Evolutionary conservation across 2,329 filamentous ascomycete genomes (phyloP).

Genomic region (Botrytis fragariae): DNA sequence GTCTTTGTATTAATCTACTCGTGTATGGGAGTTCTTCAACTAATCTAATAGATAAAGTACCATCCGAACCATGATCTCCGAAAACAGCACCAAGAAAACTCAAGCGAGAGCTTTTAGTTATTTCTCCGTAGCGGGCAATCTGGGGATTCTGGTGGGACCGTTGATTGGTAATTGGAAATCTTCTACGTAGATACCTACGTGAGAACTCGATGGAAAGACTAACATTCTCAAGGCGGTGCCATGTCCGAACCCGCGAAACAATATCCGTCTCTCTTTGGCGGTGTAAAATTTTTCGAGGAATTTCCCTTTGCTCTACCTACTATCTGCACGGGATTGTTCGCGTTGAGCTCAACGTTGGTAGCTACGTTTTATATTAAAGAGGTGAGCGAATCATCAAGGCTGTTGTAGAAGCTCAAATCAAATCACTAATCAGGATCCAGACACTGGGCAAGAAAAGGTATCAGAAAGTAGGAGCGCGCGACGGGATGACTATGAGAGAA

Average conservation of each 20-base stretch:
- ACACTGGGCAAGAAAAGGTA: constrained; percentile 43
- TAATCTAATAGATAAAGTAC: constrained; percentile 39
- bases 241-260: constrained; percentile 65
- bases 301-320: constrained; percentile 67
- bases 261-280: constrained; percentile 58
- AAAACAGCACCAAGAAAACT: constrained; percentile 66
- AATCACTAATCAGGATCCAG: constrained; percentile 28
- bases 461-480: constrained; percentile 30
- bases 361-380: constrained; percentile 61
- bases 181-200: no score
- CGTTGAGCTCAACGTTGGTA: constrained; percentile 51
- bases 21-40: neutral
- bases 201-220: constrained; percentile 34
- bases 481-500: constrained; percentile 47
- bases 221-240: constrained; percentile 53
- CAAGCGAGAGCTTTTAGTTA: constrained; percentile 73
- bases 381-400: constrained; percentile 21
- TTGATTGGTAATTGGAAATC: constrained; percentile 35
- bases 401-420: neutral
- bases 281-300: constrained; percentile 55
- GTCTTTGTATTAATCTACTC: neutral
- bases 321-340: constrained; percentile 55
- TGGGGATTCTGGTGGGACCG: constrained; percentile 72
- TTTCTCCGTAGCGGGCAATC: constrained; percentile 72
- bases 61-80: constrained; percentile 73